A percentile compares a stretch with the other conserved stretches of the same genome.
Evolutionary conservation across 495 filamentous ascomycete species (phyloP).

Genomic region (Penicillium coffeae): DNA sequence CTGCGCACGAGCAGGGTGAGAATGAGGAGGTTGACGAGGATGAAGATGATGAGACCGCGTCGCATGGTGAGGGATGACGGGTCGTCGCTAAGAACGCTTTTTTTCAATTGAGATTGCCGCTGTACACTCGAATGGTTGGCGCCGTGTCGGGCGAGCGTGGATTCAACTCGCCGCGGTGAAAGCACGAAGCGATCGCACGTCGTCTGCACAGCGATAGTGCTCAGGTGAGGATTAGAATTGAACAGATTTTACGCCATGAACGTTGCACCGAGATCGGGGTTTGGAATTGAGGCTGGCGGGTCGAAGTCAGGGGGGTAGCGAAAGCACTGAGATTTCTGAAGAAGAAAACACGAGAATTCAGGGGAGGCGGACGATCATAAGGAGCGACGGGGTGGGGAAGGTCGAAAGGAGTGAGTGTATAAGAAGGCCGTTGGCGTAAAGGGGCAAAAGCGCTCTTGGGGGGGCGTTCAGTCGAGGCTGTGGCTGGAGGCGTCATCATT

Average conservation of each 20-base stretch:
- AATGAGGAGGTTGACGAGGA: conserved; percentile 57
- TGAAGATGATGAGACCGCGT: conserved; percentile 59
- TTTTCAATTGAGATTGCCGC: neutral
- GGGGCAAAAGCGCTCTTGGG: conserved; percentile 3
- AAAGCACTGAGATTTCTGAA: no score
- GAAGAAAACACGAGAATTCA: no score
- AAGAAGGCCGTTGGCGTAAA: conserved; percentile 10
- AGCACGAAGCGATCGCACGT: no score
- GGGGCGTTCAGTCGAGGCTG: neutral
- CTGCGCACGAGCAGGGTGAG: conserved; percentile 56
- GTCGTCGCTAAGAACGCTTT: neutral
- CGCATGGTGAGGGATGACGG: conserved; percentile 48
- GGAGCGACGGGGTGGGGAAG: conserved; percentile 24
- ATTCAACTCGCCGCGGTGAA: no score
- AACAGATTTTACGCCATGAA: neutral
- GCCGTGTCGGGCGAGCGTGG: no score
- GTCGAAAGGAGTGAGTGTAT: conserved; percentile 4
- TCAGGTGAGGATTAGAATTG: neutral
- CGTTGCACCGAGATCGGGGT: no score
- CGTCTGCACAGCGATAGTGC: neutral
- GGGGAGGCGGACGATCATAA: conserved; percentile 19
- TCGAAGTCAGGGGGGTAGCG: no score
- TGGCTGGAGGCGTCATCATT: no score
- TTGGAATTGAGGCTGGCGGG: no score
- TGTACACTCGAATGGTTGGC: no score